phyloP scores from a whole-genome alignment of 805 yeast genomes.

The Candida nemodendra region DNA sequence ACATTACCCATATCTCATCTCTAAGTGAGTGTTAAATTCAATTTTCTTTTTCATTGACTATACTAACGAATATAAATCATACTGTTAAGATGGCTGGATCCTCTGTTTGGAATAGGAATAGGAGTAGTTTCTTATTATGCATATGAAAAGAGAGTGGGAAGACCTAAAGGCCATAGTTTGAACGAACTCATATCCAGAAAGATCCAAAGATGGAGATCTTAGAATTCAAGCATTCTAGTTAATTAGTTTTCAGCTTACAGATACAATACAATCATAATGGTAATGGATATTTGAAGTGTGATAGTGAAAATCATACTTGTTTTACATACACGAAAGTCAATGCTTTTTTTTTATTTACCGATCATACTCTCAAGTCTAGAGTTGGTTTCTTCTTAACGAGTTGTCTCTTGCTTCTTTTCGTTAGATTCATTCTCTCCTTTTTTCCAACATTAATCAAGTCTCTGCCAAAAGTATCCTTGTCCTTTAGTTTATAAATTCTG shows the following conservation, averaged over 20 bases:
- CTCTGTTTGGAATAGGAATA: conserved; percentile 58
- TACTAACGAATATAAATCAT: conserved; percentile 5
- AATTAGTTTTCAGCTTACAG: too few species aligned
- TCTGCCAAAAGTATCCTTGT: conserved; percentile 84
- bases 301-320: not conserved
- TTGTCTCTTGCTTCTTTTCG: conserved; percentile 29
- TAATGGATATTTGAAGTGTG: too few species aligned
- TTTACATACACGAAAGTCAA: not conserved
- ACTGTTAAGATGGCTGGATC: conserved; percentile 50
- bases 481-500: conserved; percentile 88
- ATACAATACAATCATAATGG: too few species aligned
- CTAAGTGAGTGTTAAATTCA: conserved; percentile 31
- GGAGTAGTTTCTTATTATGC: conserved; percentile 65
- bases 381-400: conserved; percentile 29
- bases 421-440: conserved; percentile 39
- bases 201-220: conserved; percentile 13
- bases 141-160: conserved; percentile 56
- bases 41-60: not conserved
- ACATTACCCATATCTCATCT: conserved; percentile 44
- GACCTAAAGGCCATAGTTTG: conserved; percentile 59
- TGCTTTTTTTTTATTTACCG: conserved; percentile 6
- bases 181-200: conserved; percentile 48
- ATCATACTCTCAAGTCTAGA: conserved; percentile 27
- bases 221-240: too few species aligned
- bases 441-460: conserved; percentile 57